These are phyloP conservation scores for Cucurbita ficifolia DNA, from an alignment of 306 rosid species.

Conservation along the genomic window DNA sequence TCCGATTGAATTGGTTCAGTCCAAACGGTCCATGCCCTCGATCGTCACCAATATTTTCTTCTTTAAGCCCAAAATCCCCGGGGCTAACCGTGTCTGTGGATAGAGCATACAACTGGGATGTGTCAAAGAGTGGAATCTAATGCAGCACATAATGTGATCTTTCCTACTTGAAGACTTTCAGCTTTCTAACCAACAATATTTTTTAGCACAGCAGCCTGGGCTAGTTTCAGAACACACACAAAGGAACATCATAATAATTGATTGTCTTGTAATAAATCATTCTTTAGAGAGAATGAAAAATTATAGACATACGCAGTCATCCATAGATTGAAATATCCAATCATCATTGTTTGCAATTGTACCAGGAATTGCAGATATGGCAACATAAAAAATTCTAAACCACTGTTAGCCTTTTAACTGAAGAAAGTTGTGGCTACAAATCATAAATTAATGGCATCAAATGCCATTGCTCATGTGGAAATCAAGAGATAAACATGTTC, in stretches of 20 bases:
- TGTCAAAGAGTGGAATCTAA: constrained; percentile 3
- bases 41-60: constrained; percentile 59
- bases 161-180: background rate
- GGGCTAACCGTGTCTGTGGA: constrained; percentile 46
- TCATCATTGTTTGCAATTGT: background rate
- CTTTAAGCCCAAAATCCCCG: constrained; percentile 65
- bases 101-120: background rate
- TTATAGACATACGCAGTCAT: background rate
- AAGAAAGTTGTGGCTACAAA: background rate
- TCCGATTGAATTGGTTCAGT: constrained; percentile 33
- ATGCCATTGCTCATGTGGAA: background rate
- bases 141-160: background rate
- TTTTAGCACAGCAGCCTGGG: background rate
- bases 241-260: background rate
- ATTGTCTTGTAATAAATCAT: background rate
- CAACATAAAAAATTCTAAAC: background rate
- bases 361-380: background rate
- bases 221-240: background rate
- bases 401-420: background rate
- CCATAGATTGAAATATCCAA: background rate
- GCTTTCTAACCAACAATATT: background rate
- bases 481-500: background rate
- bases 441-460: background rate
- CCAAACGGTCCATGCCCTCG: constrained; percentile 72
- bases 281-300: background rate